A percentile compares a stretch with the other conserved stretches of the same genome.
phyloP scores from a whole-genome alignment of 371 early-diverging fungal species.

The Rhizomucor miehei region DNA sequence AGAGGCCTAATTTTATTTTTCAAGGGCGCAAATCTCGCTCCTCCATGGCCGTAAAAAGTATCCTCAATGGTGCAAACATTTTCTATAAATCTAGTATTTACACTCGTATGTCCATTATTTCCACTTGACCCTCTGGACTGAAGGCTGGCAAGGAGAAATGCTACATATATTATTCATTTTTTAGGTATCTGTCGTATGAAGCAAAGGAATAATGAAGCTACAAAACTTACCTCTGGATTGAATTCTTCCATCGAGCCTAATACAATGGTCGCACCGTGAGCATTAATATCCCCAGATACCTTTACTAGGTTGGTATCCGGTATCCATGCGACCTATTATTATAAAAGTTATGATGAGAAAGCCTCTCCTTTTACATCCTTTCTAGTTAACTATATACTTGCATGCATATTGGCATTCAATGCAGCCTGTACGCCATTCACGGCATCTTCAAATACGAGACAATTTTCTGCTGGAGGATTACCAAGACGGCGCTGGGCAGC shows the following conservation, averaged over 20 bases:
- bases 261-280: constrained; percentile 49
- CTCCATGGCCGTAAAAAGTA: no score
- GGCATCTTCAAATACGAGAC: constrained; percentile 94
- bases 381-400: constrained; percentile 23
- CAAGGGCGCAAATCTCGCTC: no score
- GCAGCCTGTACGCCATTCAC: constrained; percentile 82
- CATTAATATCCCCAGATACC: constrained; percentile 21
- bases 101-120: constrained; percentile 2
- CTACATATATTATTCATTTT: constrained; percentile 1
- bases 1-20: no score
- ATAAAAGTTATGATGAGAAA: background rate
- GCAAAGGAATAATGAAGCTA: background rate
- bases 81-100: no score
- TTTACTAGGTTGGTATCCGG: constrained; percentile 65
- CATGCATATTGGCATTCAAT: constrained; percentile 79
- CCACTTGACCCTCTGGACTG: constrained; percentile 7
- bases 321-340: constrained; percentile 69
- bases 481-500: constrained; percentile 60
- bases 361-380: background rate
- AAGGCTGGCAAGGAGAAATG: constrained; percentile 20
- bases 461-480: constrained; percentile 52
- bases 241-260: constrained; percentile 67
- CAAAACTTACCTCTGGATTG: constrained; percentile 50
- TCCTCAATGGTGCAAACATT: no score
- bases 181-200: background rate